Conservation (phyloP, 257 asterid species). For the Linaria vulgaris region DNA sequence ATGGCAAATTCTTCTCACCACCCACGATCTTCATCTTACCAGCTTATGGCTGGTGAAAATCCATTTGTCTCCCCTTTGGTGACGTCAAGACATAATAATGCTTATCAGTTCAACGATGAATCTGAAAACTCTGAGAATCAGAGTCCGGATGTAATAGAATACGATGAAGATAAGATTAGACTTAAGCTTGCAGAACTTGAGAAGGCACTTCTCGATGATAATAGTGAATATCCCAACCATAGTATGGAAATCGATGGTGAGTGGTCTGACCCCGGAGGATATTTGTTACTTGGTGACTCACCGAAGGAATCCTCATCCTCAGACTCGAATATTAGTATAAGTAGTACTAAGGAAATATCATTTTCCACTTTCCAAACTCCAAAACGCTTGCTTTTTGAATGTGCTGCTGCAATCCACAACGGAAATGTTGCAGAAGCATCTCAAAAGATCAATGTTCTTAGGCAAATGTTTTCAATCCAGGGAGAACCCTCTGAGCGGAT, state of each 20-base stretch:
- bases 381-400: conserved; percentile 66
- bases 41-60: conserved; percentile 23
- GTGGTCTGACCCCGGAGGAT: conserved; percentile 34
- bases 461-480: conserved; percentile 74
- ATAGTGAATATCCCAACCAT: conserved; percentile 20
- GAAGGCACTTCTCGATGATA: conserved; percentile 69
- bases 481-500: conserved; percentile 85
- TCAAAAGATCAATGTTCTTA: conserved; percentile 54
- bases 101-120: conserved; percentile 33
- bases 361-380: conserved; percentile 38
- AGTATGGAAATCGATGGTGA: conserved; percentile 54
- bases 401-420: conserved; percentile 67
- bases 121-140: conserved; percentile 33
- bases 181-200: conserved; percentile 85
- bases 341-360: conserved; percentile 42
- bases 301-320: conserved; percentile 75
- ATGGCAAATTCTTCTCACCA: conserved; percentile 37
- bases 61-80: conserved; percentile 33
- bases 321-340: conserved; percentile 48
- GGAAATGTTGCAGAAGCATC: conserved; percentile 55
- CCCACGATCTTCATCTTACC: conserved; percentile 30
- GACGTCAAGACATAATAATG: conserved; percentile 27
- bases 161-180: conserved; percentile 55
- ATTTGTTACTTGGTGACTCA: conserved; percentile 47
- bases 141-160: conserved; percentile 47